Evolutionary conservation across 495 filamentous ascomycete genomes (phyloP), one percentile per base, ranked within the genome.

Genomic region (Bathelium albidoporum): DNA sequence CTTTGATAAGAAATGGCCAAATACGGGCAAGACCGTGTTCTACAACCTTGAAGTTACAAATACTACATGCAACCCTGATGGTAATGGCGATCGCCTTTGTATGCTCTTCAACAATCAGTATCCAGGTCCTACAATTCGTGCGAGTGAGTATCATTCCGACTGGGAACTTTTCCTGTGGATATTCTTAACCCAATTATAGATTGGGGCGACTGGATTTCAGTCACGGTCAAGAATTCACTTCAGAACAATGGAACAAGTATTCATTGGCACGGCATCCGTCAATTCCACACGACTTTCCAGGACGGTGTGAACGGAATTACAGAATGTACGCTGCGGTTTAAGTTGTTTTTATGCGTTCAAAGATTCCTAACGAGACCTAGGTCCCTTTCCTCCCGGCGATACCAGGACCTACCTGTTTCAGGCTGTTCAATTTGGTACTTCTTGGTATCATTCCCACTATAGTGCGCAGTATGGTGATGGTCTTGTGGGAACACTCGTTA

Each of bases 391-490:
- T 16, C 73, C 73, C 3, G 71, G 72, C 28, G 65, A 75, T 18
- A 66, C 68, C 10, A 69, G 69, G 29, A 69, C 66, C 20, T 76
- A 76, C 45, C 65, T 61, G 4, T 76, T 74, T 66, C 69, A 72
- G 61, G 64, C 60, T 16, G 74, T 72, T 0, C 73, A 76, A 63
- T 75, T 70, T 43, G 74, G 74, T 12, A 74, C 72, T 5, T 60
- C 65, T 0, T 76, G 74, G 74, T 76, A 76, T 61, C 73, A 75
- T 63, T 70, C 67, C 2, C 73, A 76, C 49, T 69, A 66, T 65
- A 63, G 59, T 44, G 58, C 71, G 5, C 74, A 76, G 60, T 76
- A 75, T 59, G 72, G 69, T 28, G 73, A 74, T 29, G 74, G 74
- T 32, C 68, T 74, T 28, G 43, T 70, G 16, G 74, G 74, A 5